These are phyloP conservation scores for Saccharomycopsis oosterbeekiorum DNA, from an alignment of 805 yeast genomes.

Conservation along the genomic window DNA sequence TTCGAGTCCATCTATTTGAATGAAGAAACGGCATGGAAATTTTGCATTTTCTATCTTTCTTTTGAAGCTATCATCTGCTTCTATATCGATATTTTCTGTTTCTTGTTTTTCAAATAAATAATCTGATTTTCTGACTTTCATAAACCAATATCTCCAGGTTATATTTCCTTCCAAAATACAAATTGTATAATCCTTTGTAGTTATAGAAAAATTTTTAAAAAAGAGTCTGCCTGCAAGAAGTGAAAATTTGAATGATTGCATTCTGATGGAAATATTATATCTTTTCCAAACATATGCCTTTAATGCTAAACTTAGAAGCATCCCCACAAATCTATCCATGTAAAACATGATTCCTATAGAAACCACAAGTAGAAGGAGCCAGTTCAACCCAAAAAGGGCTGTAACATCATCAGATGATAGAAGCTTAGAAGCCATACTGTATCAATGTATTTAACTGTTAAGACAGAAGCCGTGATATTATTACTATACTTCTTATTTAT, in stretches of 20 bases:
- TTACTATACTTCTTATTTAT: too few relatives aligned
- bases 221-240: constrained; percentile 75
- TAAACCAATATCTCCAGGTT: constrained; percentile 90
- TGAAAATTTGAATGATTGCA: constrained; percentile 70
- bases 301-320: constrained; percentile 39
- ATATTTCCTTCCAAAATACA: constrained; percentile 61
- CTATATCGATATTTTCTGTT: constrained; percentile 14
- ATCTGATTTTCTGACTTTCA: constrained; percentile 27
- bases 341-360: constrained; percentile 61
- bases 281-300: constrained; percentile 55
- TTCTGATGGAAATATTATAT: constrained; percentile 45
- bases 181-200: constrained; percentile 65
- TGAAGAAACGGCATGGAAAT: constrained; percentile 45
- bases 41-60: constrained; percentile 31
- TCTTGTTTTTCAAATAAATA: constrained; percentile 19
- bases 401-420: constrained; percentile 8
- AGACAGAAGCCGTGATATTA: too few relatives aligned
- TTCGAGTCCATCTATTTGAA: constrained; percentile 71
- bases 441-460: background rate
- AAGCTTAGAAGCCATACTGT: background rate
- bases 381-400: constrained; percentile 64
- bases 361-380: constrained; percentile 61
- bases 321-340: constrained; percentile 64
- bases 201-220: constrained; percentile 63
- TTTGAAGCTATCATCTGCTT: constrained; percentile 1